Evolutionary conservation across 345 rosid genomes (phyloP).

Genomic region (Murraya koenigii): DNA sequence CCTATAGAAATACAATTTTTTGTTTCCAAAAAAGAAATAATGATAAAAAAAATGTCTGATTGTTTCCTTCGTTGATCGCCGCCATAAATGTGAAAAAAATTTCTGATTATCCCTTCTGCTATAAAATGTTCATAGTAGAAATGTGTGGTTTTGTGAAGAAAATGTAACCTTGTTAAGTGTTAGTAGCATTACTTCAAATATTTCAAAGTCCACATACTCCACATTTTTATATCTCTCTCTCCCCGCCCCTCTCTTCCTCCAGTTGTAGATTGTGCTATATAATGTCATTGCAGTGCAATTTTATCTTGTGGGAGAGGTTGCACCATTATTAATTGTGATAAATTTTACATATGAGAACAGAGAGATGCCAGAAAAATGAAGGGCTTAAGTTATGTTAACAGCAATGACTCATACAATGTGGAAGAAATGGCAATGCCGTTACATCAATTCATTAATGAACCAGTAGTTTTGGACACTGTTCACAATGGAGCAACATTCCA

Average conservation of each 20-base stretch:
- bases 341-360: conserved; percentile 37
- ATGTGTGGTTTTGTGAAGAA: neutral
- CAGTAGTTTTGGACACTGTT: conserved; percentile 71
- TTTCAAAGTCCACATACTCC: neutral
- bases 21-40: no score
- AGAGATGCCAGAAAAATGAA: conserved; percentile 61
- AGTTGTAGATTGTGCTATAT: neutral
- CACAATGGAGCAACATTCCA: conserved; percentile 97
- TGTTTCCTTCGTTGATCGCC: neutral
- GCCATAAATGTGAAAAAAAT: neutral
- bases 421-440: conserved; percentile 83
- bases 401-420: conserved; percentile 69
- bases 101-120: neutral
- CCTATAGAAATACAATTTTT: no score
- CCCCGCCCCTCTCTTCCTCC: neutral
- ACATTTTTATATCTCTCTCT: neutral
- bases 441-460: conserved; percentile 62
- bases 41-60: no score
- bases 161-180: neutral
- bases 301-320: neutral
- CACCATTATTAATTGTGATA: neutral
- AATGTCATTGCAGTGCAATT: neutral
- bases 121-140: neutral
- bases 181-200: neutral
- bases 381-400: conserved; percentile 37